These are phyloP conservation scores for Kluyveromyces sp. DNA, from an alignment of 1,139 yeast genomes.

Conservation along the genomic window DNA sequence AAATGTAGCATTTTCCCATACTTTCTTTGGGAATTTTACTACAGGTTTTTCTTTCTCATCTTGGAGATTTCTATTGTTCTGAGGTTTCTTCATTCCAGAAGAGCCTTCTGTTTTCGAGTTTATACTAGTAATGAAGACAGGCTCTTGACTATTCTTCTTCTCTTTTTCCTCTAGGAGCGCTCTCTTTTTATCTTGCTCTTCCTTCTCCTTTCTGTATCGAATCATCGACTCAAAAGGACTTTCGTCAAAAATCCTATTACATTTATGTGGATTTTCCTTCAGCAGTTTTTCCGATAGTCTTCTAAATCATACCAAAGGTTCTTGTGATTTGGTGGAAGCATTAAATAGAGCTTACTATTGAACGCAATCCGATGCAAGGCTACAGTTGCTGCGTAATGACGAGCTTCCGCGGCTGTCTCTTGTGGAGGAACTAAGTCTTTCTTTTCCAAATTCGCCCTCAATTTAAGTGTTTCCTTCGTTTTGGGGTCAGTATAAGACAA, in stretches of 20 bases:
- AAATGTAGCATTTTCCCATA: conserved; percentile 58
- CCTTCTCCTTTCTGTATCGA: conserved; percentile 43
- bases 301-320: conserved; percentile 72
- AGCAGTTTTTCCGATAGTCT: conserved; percentile 41
- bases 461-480: conserved; percentile 55
- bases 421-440: conserved; percentile 47
- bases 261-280: conserved; percentile 40
- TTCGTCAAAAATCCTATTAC: conserved; percentile 47
- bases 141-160: conserved; percentile 31
- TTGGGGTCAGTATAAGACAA: conserved; percentile 75
- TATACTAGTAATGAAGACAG: conserved; percentile 20
- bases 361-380: conserved; percentile 74
- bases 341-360: conserved; percentile 77
- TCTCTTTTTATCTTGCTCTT: conserved; percentile 39
- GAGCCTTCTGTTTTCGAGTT: conserved; percentile 1
- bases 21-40: conserved; percentile 44
- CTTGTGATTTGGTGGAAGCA: conserved; percentile 75
- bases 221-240: conserved; percentile 65
- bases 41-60: not conserved
- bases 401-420: conserved; percentile 78
- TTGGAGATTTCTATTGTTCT: not conserved
- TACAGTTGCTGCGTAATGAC: conserved; percentile 85
- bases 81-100: conserved; percentile 1
- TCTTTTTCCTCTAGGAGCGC: conserved; percentile 33
- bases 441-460: conserved; percentile 42